Base-by-base conservation (phyloP, 2,329 filamentous ascomycete genomes). In the Aspergillus alliaceus region DNA sequence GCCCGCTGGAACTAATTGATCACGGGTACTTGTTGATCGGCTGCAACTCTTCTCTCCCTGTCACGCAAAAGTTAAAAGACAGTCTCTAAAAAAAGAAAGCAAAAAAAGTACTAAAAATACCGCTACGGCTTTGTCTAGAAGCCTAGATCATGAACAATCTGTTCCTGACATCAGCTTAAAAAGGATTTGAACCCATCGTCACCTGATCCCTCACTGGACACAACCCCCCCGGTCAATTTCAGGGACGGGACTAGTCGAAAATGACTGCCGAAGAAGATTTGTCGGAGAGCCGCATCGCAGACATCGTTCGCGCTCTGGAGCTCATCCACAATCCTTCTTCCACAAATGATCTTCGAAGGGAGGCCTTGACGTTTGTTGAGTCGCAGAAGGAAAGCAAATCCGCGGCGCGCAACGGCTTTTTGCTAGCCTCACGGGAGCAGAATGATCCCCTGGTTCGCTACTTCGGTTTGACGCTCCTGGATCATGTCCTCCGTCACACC, bases 401-500 rank as follows among this genome's bases (percentile, higher is more conserved):
- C 67, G 93, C 93, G 5, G 91, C 92, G 2, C 86, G 89, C 49
- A 88, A 95, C 77, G 95, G 95, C 64, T 96, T 91, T 76, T 84
- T 84, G 24, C 84, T 99, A 58, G 93, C 93, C 44, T 86, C 85
- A 64, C 88, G 95, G 74, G 84, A 82, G 68, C 80, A 83, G 35
- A 91, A 96, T 71, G 84, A 90, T 53, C 86, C 91, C 39, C 84
- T 95, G 54, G 90, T 98, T 56, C 89, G 95, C 66, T 93, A 98
- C 77, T 99, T 96, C 74, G 95, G 93, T 56, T 84, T 99, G 31
- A 96, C 93, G 27, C 83, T 99, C 56, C 85, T 99, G 64, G 93
- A 97, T 69, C 89, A 96, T 75, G 88, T 91, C 46, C 89, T 98
- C 72, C 90, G 88, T 65, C 93, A 96, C 75, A 87, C 86, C 65